Evolutionary conservation across 345 rosid species (phyloP).

Genomic region (Salix arbutifolia): DNA sequence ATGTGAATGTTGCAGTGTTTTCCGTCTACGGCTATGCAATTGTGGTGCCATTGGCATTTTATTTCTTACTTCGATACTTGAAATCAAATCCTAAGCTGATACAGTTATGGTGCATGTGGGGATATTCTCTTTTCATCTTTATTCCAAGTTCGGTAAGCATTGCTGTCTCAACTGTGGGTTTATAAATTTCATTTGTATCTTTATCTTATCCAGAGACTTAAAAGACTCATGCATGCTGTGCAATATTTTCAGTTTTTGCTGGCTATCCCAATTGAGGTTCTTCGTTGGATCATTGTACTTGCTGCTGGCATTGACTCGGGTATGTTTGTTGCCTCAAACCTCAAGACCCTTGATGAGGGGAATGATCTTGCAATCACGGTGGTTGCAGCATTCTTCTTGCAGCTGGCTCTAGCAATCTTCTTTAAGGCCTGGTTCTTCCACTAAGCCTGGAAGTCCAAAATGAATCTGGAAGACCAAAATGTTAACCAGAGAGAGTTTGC

Average conservation of each 20-base stretch:
- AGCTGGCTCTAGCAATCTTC: constrained; percentile 77
- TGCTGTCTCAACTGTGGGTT: background rate
- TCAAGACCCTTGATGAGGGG: constrained; percentile 47
- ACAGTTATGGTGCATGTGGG: constrained; percentile 96
- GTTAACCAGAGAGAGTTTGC: background rate
- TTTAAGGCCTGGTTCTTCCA: constrained; percentile 95
- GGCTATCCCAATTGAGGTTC: constrained; percentile 72
- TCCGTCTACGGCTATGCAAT: constrained; percentile 66
- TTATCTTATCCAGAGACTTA: background rate
- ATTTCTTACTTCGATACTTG: constrained; percentile 74
- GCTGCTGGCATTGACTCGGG: constrained; percentile 63
- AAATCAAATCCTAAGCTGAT: constrained; percentile 78
- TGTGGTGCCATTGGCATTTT: constrained; percentile 75
- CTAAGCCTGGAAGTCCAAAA: constrained; percentile 21
- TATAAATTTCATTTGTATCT: background rate
- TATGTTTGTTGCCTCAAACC: constrained; percentile 66
- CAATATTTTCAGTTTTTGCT: constrained; percentile 56
- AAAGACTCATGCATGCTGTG: constrained; percentile 5
- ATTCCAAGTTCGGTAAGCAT: constrained; percentile 65
- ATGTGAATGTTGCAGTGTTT: constrained; percentile 61
- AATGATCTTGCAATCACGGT: constrained; percentile 49
- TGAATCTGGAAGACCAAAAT: background rate
- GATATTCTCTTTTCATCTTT: constrained; percentile 82
- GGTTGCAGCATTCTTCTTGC: constrained; percentile 67
- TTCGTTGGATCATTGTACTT: constrained; percentile 82